Base-by-base conservation (phyloP, 208 protist species). In the Leishmania martiniquensis region DNA sequence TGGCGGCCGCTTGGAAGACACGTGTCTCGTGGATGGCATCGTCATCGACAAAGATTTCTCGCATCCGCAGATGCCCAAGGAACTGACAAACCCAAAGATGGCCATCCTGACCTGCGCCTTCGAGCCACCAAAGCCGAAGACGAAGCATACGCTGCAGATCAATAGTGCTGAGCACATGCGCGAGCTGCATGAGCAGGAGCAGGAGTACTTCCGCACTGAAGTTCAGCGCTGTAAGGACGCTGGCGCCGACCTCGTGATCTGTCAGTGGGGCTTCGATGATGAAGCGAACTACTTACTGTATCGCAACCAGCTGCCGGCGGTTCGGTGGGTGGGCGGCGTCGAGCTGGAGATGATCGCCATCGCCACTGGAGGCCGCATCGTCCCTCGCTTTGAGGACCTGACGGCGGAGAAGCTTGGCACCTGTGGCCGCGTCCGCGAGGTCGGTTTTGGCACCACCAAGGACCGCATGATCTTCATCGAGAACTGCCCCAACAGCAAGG, bases 191-290 rank as follows among this genome's bases (percentile, higher is more conserved):
- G 85, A 96, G 59, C 87, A 98, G 73, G 99, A 99, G 95, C 98
- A 99, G 86, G 89, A 98, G 74, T 99, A 99, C 87, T 99, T 99
- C 89, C 83, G 91, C 39, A 91, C 99, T 15, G 84, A 97, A 77
- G 93, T 98, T 32, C 74, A 96, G 67, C 85, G 91, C 47, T 97
- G 95, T 78, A 99, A 99, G 90, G 96, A 98, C 22, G 91, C 94
- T 45, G 99, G 99, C 42, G 97, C 98, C 20, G 99, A 99, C 80
- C 90, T 99, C 25, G 98, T 99, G 72, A 94, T 99, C 82, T 99
- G 99, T 90, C 99, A 99, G 93, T 99, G 99, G 99, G 99, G 99
- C 73, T 99, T 99, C 86, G 99, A 99, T 89, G 99, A 99, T 87
- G 99, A 99, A 90, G 99, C 99, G n/a, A 99, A 99, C 88, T 99